These are phyloP conservation scores for Francoa sonchifolia DNA, from an alignment of 441 rosid species.

Conservation along the genomic window DNA sequence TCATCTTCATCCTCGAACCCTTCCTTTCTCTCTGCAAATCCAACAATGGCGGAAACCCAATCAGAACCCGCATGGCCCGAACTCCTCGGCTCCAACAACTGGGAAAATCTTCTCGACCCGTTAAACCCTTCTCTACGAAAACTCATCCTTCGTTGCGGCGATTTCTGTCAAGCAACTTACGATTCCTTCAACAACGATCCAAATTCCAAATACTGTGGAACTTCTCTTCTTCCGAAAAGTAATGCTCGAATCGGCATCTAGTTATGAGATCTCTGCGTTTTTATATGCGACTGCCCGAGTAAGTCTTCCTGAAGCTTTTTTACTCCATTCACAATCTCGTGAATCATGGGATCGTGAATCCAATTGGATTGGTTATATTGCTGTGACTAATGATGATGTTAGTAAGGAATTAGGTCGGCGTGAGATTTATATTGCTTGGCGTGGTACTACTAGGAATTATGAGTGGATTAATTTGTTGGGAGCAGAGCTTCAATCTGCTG, in stretches of 20 bases:
- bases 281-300: slow-evolving; percentile 75
- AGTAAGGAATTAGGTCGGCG: slow-evolving; percentile 42
- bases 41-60: slow-evolving; percentile 9
- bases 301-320: slow-evolving; percentile 36
- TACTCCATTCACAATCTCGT: slow-evolving; percentile 52
- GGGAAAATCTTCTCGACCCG: slow-evolving; percentile 70
- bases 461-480: slow-evolving; percentile 65
- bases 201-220: slow-evolving; percentile 73
- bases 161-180: slow-evolving; percentile 83
- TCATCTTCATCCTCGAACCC: too few species aligned
- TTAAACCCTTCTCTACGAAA: slow-evolving; percentile 49
- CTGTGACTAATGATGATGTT: slow-evolving; percentile 45
- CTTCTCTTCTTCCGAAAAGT: slow-evolving; percentile 64
- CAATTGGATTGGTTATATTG: slow-evolving; percentile 87
- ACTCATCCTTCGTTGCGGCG: slow-evolving; percentile 68
- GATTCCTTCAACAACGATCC: slow-evolving; percentile 77
- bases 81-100: slow-evolving; percentile 48
- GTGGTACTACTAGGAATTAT: slow-evolving; percentile 71
- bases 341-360: slow-evolving; percentile 88
- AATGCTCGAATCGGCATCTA: slow-evolving; percentile 43
- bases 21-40: too few species aligned
- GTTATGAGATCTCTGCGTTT: slow-evolving; percentile 32
- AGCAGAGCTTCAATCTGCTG: slow-evolving; percentile 36
- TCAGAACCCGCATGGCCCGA: slow-evolving; percentile 40
- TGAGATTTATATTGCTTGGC: slow-evolving; percentile 49